phyloP scores from a whole-genome alignment of 306 rosid species.

The Vicia villosa region DNA sequence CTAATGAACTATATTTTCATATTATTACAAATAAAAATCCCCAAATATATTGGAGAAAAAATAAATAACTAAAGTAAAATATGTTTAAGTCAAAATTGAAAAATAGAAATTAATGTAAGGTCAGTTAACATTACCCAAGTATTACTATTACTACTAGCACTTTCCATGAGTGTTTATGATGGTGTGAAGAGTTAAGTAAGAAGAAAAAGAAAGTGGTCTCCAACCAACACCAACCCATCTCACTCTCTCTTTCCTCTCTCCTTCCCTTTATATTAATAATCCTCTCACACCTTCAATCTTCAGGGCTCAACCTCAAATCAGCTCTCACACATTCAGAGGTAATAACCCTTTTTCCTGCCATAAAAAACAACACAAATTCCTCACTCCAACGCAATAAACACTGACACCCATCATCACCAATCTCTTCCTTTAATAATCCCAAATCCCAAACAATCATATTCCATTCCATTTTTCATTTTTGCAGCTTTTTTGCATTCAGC shows the following conservation, averaged over 20 bases:
- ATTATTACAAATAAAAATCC: too few relatives aligned
- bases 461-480: too few relatives aligned
- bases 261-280: constrained; percentile 57
- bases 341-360: constrained; percentile 7
- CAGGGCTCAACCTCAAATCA: constrained; percentile 66
- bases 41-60: too few relatives aligned
- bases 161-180: constrained; percentile 48
- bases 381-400: background rate
- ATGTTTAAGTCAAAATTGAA: too few relatives aligned
- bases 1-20: too few relatives aligned
- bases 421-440: background rate
- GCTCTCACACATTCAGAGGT: constrained; percentile 34
- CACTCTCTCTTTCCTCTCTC: constrained; percentile 11
- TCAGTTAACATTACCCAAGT: too few relatives aligned
- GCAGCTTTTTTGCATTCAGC: background rate
- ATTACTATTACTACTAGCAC: constrained; percentile 10
- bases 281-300: constrained; percentile 36
- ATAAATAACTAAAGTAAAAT: too few relatives aligned
- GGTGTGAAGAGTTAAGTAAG: constrained; percentile 42
- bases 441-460: background rate
- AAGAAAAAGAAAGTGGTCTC: constrained; percentile 59
- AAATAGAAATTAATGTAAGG: too few relatives aligned
- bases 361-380: background rate
- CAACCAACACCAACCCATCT: constrained; percentile 60
- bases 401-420: background rate